These are phyloP conservation scores for Rachicladosporium sp. DNA, from an alignment of 2,329 filamentous ascomycete species.

Conservation along the genomic window DNA sequence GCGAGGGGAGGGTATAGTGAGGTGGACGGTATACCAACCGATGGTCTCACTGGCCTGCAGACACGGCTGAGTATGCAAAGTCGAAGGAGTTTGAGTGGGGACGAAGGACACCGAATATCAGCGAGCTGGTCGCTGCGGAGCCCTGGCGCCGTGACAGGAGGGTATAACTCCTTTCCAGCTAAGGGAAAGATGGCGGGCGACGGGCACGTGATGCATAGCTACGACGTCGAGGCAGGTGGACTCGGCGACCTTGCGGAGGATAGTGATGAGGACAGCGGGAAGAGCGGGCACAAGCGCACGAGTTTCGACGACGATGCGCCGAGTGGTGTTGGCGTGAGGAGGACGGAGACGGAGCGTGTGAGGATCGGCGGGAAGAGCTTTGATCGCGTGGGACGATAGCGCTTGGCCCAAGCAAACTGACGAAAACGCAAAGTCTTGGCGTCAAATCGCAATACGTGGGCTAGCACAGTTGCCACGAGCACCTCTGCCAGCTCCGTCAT, in stretches of 20 bases:
- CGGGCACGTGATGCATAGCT: conserved; percentile 66
- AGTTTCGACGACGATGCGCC: conserved; percentile 19
- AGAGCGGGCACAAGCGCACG: conserved; percentile 17
- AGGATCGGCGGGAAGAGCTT: conserved; percentile 12
- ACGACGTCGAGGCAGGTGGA: conserved; percentile 65
- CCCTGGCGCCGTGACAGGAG: conserved; percentile 37
- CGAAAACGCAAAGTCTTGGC: too few species aligned
- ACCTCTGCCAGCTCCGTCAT: too few species aligned
- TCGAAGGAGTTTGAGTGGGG: conserved; percentile 51
- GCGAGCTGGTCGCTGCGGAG: conserved; percentile 31
- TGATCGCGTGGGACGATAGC: conserved; percentile 7
- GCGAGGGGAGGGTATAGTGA: conserved; percentile 27
- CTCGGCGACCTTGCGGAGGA: conserved; percentile 70
- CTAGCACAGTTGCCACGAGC: too few species aligned
- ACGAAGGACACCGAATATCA: conserved; percentile 41
- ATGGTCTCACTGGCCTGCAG: conserved; percentile 77
- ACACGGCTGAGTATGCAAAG: conserved; percentile 91
- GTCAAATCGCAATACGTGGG: too few species aligned
- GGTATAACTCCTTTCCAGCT: conserved; percentile 16
- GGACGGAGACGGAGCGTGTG: conserved; percentile 7
- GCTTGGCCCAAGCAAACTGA: too few species aligned
- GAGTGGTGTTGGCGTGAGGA: conserved; percentile 1
- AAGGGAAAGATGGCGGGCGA: conserved; percentile 16
- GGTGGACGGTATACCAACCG: conserved; percentile 74
- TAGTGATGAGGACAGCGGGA: conserved; percentile 48